Evolutionary conservation across 805 yeast species (phyloP).

Genomic region (Metschnikowia arizonensis): DNA sequence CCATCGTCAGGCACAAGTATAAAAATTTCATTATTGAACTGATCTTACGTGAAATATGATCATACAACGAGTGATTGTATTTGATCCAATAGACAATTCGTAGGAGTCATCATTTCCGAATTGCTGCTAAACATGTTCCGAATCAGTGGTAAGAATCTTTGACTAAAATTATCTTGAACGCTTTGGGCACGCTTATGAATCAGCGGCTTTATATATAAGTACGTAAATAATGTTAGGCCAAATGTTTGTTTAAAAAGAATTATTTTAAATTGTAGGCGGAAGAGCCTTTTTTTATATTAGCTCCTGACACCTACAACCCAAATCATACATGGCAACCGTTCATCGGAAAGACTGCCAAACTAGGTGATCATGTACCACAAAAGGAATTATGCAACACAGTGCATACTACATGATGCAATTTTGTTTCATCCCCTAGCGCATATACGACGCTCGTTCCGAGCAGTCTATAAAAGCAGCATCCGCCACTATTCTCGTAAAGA

Average conservation of each 20-base stretch:
- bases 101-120: neutral
- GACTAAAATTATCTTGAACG: neutral
- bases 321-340: neutral
- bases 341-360: neutral
- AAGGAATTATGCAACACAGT: neutral
- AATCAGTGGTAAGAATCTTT: neutral
- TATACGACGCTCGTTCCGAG: neutral
- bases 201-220: neutral
- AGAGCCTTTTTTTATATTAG: neutral
- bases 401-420: neutral
- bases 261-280: neutral
- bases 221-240: neutral
- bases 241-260: neutral
- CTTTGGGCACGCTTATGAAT: too few relatives aligned
- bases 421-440: neutral
- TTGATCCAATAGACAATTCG: neutral
- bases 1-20: neutral
- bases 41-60: too few relatives aligned
- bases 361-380: neutral
- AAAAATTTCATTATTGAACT: too few relatives aligned
- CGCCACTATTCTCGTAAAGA: neutral
- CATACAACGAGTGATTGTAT: neutral
- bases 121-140: neutral
- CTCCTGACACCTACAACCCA: neutral
- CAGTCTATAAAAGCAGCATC: neutral